Conservation (phyloP, 1,139 yeast species). For the Wickerhamomyces sp. region DNA sequence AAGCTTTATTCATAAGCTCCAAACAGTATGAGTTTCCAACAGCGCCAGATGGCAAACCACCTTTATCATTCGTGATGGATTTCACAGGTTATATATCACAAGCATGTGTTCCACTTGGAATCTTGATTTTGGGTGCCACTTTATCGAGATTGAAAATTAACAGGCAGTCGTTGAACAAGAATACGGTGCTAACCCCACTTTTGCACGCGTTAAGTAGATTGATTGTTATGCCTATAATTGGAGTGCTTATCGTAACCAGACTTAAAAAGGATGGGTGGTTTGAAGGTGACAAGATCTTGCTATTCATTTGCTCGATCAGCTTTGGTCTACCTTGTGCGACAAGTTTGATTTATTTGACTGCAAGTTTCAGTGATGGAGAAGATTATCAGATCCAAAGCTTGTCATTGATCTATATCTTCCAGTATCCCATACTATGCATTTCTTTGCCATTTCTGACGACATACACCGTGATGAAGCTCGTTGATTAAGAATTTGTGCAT, state of each 20-base stretch:
- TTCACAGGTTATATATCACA: slow-evolving; percentile 70
- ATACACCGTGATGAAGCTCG: slow-evolving; percentile 29
- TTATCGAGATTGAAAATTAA: slow-evolving; percentile 63
- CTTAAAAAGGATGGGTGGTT: slow-evolving; percentile 45
- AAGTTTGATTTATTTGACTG: slow-evolving; percentile 1
- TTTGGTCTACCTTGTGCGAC: slow-evolving; percentile 5
- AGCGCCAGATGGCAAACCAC: slow-evolving; percentile 81
- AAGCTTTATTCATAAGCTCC: slow-evolving; percentile 61
- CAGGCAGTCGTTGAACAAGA: slow-evolving; percentile 38
- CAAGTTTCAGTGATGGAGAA: slow-evolving; percentile 2
- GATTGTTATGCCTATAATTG: slow-evolving; percentile 53
- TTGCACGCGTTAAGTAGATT: slow-evolving; percentile 39
- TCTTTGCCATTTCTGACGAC: slow-evolving; percentile 56
- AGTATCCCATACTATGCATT: slow-evolving; percentile 52
- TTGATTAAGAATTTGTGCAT: too few relatives aligned
- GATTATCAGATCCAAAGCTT: slow-evolving; percentile 60
- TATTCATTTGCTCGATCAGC: slow-evolving; percentile 4
- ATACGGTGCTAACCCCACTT: slow-evolving; percentile 61
- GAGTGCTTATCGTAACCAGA: slow-evolving; percentile 47
- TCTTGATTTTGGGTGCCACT: slow-evolving; percentile 75
- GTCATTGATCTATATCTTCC: slow-evolving; percentile 62
- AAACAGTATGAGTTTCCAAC: slow-evolving; percentile 35
- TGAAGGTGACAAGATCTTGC: slow-evolving; percentile 27
- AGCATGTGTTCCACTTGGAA: slow-evolving; percentile 83
- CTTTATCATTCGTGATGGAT: slow-evolving; percentile 79